Conservation (phyloP, 306 rosid species). For the Quercus bicolor region DNA sequence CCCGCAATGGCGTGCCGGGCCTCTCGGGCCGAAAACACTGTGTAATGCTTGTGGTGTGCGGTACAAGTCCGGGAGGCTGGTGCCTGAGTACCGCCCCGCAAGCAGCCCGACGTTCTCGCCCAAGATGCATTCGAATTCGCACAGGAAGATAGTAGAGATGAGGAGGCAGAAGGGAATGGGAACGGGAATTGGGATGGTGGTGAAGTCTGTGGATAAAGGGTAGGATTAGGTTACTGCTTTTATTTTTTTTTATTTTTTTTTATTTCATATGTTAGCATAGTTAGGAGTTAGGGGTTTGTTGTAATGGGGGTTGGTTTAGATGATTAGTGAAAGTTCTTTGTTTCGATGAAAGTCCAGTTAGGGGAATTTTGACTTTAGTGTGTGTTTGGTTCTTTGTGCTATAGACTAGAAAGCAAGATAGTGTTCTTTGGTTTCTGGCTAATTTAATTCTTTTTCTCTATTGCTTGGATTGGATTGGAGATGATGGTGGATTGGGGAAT, state of each 20-base stretch:
- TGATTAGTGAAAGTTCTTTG: conserved; percentile 25
- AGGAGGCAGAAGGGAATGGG: conserved; percentile 48
- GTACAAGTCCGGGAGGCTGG: conserved; percentile 65
- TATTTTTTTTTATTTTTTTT: conserved; percentile 15
- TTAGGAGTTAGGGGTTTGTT: conserved; percentile 35
- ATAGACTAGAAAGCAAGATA: conserved; percentile 6
- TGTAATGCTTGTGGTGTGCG: conserved; percentile 87
- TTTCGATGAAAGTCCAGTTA: conserved; percentile 18
- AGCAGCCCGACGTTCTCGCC: conserved; percentile 60
- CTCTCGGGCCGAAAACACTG: conserved; percentile 60
- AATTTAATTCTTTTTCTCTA: conserved; percentile 19
- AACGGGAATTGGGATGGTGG: conserved; percentile 4
- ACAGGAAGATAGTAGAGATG: conserved; percentile 69
- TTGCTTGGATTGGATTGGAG: conserved; percentile 27
- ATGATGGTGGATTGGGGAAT: conserved; percentile 8
- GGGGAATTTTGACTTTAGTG: conserved; percentile 23
- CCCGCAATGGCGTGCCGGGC: conserved; percentile 84
- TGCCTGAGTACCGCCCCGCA: conserved; percentile 75
- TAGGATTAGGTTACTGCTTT: conserved; percentile 11
- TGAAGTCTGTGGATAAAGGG: conserved; percentile 42
- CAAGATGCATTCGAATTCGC: conserved; percentile 66
- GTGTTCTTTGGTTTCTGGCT: conserved; percentile 11
- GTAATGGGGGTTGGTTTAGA: conserved; percentile 21
- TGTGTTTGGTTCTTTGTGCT: conserved; percentile 18
- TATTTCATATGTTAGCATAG: conserved; percentile 20